phyloP scores from a whole-genome alignment of 495 filamentous ascomycete genomes.

The Glutinoglossum americanum region DNA sequence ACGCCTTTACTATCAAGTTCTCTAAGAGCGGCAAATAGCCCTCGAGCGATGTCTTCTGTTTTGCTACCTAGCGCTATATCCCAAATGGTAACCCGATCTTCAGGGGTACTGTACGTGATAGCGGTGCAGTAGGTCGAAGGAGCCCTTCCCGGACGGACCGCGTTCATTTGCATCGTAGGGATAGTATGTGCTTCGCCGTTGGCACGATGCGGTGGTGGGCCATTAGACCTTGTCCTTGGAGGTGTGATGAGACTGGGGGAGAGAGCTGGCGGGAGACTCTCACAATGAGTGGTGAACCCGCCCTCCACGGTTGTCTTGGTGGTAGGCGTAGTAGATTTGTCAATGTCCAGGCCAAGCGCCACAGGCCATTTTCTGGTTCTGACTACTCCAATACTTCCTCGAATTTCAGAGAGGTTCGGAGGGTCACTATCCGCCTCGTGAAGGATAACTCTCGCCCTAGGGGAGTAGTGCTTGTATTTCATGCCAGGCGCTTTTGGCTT shows the following conservation, averaged over 20 bases:
- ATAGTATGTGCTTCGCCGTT: background rate
- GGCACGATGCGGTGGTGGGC: background rate
- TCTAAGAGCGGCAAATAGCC: slow-evolving; percentile 68
- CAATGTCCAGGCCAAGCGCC: background rate
- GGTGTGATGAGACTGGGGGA: background rate
- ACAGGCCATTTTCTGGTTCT: slow-evolving; percentile 16
- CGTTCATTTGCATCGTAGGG: background rate
- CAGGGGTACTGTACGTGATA: background rate
- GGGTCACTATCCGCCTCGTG: slow-evolving; percentile 34
- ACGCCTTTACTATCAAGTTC: slow-evolving; percentile 62
- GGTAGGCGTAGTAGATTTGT: background rate
- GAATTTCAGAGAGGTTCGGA: slow-evolving; percentile 14
- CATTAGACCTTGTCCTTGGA: background rate
- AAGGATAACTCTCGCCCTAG: slow-evolving; percentile 66
- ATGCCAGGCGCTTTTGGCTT: slow-evolving; percentile 77
- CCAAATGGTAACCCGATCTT: background rate
- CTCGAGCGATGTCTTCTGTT: slow-evolving; percentile 53
- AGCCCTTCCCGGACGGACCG: background rate
- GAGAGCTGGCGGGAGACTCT: background rate
- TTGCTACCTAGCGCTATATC: slow-evolving; percentile 46
- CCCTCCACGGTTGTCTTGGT: background rate
- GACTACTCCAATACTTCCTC: slow-evolving; percentile 15
- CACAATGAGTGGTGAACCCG: background rate
- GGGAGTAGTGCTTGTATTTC: slow-evolving; percentile 98
- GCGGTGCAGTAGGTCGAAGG: background rate